Evolutionary conservation across 257 asterid genomes (phyloP), one percentile per base, ranked within the genome.

Genomic region (Solanum habrochaites): DNA sequence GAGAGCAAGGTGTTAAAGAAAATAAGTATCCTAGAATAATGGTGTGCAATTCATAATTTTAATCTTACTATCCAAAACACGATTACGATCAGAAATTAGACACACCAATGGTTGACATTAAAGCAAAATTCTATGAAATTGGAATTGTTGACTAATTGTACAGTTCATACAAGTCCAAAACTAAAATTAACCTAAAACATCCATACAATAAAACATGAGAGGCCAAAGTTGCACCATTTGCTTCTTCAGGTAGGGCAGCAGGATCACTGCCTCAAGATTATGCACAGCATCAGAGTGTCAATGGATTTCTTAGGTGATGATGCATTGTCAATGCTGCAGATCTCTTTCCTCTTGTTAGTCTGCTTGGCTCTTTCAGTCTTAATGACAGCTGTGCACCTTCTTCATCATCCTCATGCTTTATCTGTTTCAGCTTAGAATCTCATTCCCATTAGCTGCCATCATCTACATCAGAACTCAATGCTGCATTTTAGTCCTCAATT

Each of bases 401-500:
- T 83, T 91, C 89, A 16, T 35, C 89, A 85, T 83, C 89, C 89
- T 87, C 52, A 23, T 21, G 78, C 86, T 58, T 87, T 92, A 58
- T 90, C 88, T 15, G 32, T 32, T 29, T 67, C 88, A n/a, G 37
- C 70, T 47, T 47, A 25, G 27, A 13, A 89, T 90, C 77, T 11
- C 90, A 73, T 80, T 88, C 27, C n/a, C 92, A 84, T 86, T 91
- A 87, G 77, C 45, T 89, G 87, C 81, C 94, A 88, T 89, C 92
- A 16, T 89, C 92, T 13, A 56, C 42, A 85, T 77, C 92, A 86
- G 87, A 91, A 56, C 49, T 87, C 60, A 86, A 82, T 64, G 88
- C 92, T n/a, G 27, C 35, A 40, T 56, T 88, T 64, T 96, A 96
- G 85, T 95, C 98, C 88, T 93, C 91, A 90, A 87, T 89, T 89